Percentiles rank a stretch among this genome's conserved stretches.
Conservation (phyloP, 306 rosid genomes). For the Astragalus membranaceus region DNA sequence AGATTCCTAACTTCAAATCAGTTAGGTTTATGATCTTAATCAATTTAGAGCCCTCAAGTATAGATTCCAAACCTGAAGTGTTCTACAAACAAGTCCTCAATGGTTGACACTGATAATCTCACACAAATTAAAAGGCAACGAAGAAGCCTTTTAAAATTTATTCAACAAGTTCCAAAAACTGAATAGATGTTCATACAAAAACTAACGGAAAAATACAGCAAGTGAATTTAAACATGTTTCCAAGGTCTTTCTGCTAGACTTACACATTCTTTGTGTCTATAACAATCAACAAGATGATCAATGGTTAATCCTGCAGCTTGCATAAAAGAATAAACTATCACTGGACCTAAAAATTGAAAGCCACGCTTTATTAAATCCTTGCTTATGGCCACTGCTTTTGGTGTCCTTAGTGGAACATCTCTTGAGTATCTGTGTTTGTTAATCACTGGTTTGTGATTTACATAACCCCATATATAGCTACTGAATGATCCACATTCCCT, state of each 20-base stretch:
- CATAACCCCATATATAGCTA: too few relatives aligned
- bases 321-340: conserved; percentile 89
- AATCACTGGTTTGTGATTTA: too few relatives aligned
- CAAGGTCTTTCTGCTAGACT: conserved; percentile 90
- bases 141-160: not conserved
- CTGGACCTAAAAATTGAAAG: conserved; percentile 40
- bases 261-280: conserved; percentile 63
- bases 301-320: conserved; percentile 91
- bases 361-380: too few relatives aligned
- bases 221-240: conserved; percentile 61
- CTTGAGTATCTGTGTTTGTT: too few relatives aligned
- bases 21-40: too few relatives aligned
- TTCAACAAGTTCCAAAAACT: not conserved
- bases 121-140: not conserved
- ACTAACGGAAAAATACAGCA: not conserved
- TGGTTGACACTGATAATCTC: not conserved
- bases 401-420: too few relatives aligned
- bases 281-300: conserved; percentile 85
- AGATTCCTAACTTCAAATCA: too few relatives aligned
- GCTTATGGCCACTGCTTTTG: too few relatives aligned
- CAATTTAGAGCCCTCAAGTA: too few relatives aligned
- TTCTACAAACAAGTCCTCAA: not conserved
- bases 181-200: not conserved
- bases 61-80: too few relatives aligned
- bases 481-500: too few relatives aligned